Evolutionary conservation across 352 stramenopile species (phyloP), one percentile per base, ranked within the genome.

Genomic region (Phytophthora sp.): DNA sequence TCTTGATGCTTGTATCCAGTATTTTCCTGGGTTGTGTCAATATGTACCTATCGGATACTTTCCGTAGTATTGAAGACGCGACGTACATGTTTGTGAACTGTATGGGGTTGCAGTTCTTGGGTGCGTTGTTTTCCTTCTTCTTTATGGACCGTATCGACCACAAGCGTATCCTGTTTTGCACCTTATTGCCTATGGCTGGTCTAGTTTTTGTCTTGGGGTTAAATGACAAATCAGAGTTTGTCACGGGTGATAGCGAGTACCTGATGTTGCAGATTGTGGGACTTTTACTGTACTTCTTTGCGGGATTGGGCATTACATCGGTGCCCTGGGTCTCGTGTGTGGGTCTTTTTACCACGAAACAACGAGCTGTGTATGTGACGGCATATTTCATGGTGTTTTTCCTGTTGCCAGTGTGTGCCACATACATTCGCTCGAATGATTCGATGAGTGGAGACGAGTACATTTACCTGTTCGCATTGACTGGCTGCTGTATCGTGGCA

Each of bases 31-130:
- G 79, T 11, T 79, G 71, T n/a, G 61, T 93, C 27, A 90, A 90
- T 65, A 91, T 91, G 73, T 93, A 87, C 61, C 55, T 95, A 20
- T 84, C 80, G 35, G 76, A 88, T 51, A 81, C 57, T 47, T 90
- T 88, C 60, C 69, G 67, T 16, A 70, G 63, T 31, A 88, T 91
- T 26, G 75, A 86, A 16, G 71, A 88, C 21, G 82, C 80, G 7
- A 82, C 84, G 55, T 87, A 88, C 61, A 90, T 93, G 77, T 91
- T 95, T 60, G 73, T 89, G 27, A 95, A 93, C 74, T 90, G 83
- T 44, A 74, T 83, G 36, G 65, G 50, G 6, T 54, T 95, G 11
- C 83, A 95, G 70, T 79, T 93, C 46, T 47, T 91, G 6, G 84
- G 86, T 20, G 83, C 84, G 9, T 42, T 93, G 8, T 85, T 95